Conservation (phyloP, 192 early-diverging fungal genomes). For the Thamnidium elegans region DNA sequence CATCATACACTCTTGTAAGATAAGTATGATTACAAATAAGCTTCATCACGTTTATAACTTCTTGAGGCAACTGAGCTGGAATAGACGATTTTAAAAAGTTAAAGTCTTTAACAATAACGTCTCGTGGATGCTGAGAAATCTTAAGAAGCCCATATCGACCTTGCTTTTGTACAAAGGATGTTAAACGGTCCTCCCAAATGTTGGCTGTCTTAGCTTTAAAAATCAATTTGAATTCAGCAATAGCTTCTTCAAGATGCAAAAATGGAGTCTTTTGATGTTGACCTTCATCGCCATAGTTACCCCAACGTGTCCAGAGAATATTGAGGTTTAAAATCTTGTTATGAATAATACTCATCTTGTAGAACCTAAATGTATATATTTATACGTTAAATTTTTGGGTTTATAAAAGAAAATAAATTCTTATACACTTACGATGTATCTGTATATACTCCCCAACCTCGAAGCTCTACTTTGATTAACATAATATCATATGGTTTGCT, state of each 20-base stretch:
- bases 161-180: slow-evolving; percentile 47
- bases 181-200: slow-evolving; percentile 53
- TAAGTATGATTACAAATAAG: slow-evolving; percentile 66
- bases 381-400: too few relatives aligned
- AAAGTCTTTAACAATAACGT: slow-evolving; percentile 23
- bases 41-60: slow-evolving; percentile 58
- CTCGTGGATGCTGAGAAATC: slow-evolving; percentile 9
- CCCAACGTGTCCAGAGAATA: slow-evolving; percentile 71
- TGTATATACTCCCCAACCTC: too few relatives aligned
- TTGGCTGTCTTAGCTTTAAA: slow-evolving; percentile 71
- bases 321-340: slow-evolving; percentile 43
- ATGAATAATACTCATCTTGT: slow-evolving; percentile 57
- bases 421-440: too few relatives aligned
- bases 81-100: slow-evolving; percentile 28
- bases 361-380: slow-evolving; percentile 35
- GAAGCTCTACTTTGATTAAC: slow-evolving; percentile 43
- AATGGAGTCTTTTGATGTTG: slow-evolving; percentile 42
- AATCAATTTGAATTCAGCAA: slow-evolving; percentile 57
- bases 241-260: slow-evolving; percentile 31
- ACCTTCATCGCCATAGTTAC: slow-evolving; percentile 63
- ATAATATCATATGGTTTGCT: slow-evolving; percentile 42
- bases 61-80: slow-evolving; percentile 41
- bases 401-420: too few relatives aligned
- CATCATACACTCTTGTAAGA: slow-evolving; percentile 55
- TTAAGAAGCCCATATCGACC: slow-evolving; percentile 42